Conservation (phyloP, 2,329 filamentous ascomycete genomes). For the Penicillium griseofulvum region DNA sequence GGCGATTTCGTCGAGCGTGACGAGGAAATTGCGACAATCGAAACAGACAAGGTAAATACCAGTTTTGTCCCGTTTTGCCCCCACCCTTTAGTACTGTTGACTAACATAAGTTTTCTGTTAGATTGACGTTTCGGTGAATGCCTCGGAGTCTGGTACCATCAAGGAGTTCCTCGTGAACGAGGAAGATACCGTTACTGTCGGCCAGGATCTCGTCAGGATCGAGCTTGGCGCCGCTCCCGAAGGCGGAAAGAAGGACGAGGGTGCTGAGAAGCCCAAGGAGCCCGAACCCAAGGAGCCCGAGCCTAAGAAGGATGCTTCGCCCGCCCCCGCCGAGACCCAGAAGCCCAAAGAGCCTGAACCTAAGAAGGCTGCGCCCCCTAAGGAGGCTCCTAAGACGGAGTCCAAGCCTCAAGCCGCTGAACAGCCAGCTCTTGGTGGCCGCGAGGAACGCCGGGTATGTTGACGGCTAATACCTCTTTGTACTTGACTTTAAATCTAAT, state of each 20-base stretch:
- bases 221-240: conserved; percentile 70
- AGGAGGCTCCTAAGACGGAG: conserved; percentile 17
- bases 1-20: conserved; percentile 94
- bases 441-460: conserved; percentile 83
- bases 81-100: not conserved
- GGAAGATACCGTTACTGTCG: conserved; percentile 92
- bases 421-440: conserved; percentile 58
- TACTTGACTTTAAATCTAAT: not conserved
- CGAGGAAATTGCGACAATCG: conserved; percentile 97
- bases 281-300: conserved; percentile 52
- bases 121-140: conserved; percentile 97
- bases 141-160: conserved; percentile 83
- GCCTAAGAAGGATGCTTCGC: conserved; percentile 51
- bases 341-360: conserved; percentile 29
- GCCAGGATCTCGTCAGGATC: conserved; percentile 83
- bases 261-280: conserved; percentile 59
- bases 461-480: not conserved
- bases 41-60: conserved; percentile 84
- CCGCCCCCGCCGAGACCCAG: conserved; percentile 31
- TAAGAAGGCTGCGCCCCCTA: conserved; percentile 38
- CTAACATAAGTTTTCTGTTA: conserved; percentile 37
- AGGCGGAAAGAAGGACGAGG: conserved; percentile 54
- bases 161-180: conserved; percentile 89
- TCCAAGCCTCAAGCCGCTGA: conserved; percentile 20
- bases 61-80: too few species aligned